phyloP scores from a whole-genome alignment of 805 yeast species.

The Ogataea philodendri region DNA sequence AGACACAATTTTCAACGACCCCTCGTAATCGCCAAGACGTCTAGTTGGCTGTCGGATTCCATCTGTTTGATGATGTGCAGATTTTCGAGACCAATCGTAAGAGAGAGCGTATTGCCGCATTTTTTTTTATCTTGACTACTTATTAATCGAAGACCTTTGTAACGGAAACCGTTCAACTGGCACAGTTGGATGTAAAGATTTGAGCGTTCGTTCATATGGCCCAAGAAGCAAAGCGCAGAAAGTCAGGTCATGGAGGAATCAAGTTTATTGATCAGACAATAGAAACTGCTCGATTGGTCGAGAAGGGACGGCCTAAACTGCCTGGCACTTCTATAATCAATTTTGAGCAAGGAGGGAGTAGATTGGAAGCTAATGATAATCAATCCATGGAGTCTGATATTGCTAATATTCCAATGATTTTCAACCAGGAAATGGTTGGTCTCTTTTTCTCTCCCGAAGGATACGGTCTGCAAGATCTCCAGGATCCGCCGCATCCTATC shows the following conservation, averaged over 20 bases:
- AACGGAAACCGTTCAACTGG: background rate
- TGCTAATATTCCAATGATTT: conserved; percentile 1
- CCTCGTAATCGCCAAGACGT: background rate
- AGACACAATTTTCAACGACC: background rate
- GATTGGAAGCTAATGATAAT: background rate
- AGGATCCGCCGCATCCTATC: conserved; percentile 1
- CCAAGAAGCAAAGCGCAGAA: conserved; percentile 2
- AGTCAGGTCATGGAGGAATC: conserved; percentile 1
- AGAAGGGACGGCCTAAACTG: conserved; percentile 1
- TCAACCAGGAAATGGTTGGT: conserved; percentile 1
- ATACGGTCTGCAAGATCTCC: conserved; percentile 1
- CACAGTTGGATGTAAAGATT: background rate
- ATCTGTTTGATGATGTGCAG: background rate
- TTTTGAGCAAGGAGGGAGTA: background rate
- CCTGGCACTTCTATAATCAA: conserved; percentile 1
- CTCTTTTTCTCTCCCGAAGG: conserved; percentile 1
- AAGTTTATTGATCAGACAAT: conserved; percentile 2
- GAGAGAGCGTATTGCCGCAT: background rate
- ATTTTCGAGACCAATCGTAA: conserved; percentile 1
- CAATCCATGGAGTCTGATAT: conserved; percentile 1
- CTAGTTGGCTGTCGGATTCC: background rate
- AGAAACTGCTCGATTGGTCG: conserved; percentile 1
- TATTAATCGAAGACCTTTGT: conserved; percentile 1
- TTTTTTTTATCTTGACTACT: background rate
- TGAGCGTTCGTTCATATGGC: conserved; percentile 1